A percentile compares a stretch with the other conserved stretches of the same genome.
Conservation (phyloP, 305 asterid species). For the Solanum hybrid region DNA sequence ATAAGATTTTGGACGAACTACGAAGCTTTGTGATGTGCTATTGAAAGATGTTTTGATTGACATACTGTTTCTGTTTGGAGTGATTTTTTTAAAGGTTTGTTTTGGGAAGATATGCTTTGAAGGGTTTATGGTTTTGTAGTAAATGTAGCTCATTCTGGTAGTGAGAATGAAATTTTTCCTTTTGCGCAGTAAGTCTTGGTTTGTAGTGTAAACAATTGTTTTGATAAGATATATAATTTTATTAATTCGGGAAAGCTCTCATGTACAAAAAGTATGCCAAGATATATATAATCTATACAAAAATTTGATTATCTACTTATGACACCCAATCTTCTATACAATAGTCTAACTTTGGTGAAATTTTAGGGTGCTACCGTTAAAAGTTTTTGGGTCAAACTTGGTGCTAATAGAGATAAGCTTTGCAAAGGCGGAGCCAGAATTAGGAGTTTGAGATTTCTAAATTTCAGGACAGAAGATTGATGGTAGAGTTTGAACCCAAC, state of each 20-base stretch:
- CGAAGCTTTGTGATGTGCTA: background rate
- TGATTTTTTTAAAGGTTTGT: background rate
- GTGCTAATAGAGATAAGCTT: background rate
- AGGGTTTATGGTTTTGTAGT: background rate
- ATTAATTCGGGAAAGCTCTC: background rate
- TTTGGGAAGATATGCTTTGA: background rate
- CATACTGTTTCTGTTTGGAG: background rate
- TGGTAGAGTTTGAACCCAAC: too few relatives aligned
- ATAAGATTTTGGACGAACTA: background rate
- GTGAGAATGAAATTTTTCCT: background rate
- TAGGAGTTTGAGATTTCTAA: too few relatives aligned
- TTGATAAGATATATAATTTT: background rate
- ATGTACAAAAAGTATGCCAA: background rate
- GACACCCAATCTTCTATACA: background rate
- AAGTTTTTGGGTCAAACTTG: background rate
- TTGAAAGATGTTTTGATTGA: background rate
- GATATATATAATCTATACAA: background rate
- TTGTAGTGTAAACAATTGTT: background rate
- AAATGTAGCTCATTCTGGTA: background rate
- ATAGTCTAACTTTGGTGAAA: background rate
- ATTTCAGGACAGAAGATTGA: too few relatives aligned
- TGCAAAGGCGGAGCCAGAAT: background rate
- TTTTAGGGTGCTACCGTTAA: background rate
- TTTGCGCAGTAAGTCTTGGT: slow-evolving; percentile 39
- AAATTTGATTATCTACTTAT: background rate